Evolutionary conservation across 1,284 basidiomycete species (phyloP).

Genomic region (Singerocomus rubriflavus): DNA sequence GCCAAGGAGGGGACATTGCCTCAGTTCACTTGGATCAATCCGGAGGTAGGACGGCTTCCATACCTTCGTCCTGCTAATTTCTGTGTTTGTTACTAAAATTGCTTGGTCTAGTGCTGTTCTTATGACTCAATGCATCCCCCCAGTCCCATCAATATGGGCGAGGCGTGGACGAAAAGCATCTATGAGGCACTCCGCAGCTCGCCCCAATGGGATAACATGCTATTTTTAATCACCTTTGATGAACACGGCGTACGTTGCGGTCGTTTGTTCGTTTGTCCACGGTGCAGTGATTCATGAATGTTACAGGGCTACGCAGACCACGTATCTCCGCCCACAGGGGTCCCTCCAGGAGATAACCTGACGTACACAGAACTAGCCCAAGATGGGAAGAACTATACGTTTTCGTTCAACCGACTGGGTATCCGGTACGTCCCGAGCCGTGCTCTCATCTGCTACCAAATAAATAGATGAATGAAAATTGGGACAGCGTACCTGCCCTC

Average conservation of each 20-base stretch:
- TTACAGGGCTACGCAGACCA: constrained; percentile 25
- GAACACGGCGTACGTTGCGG: constrained; percentile 22
- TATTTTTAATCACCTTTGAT: constrained; percentile 27
- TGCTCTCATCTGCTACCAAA: neutral
- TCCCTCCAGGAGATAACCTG: constrained; percentile 23
- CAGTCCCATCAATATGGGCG: constrained; percentile 28
- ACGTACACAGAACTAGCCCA: constrained; percentile 25
- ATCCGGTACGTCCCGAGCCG: constrained; percentile 15
- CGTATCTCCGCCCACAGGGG: constrained; percentile 23
- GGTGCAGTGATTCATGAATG: neutral
- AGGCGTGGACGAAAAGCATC: constrained; percentile 22
- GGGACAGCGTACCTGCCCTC: constrained; percentile 18
- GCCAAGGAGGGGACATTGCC: constrained; percentile 25
- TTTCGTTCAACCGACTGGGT: constrained; percentile 26
- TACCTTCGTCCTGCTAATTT: neutral
- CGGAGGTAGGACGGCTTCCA: constrained; percentile 16
- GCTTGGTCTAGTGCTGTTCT: constrained; percentile 16
- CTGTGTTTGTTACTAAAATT: neutral
- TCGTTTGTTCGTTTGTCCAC: neutral
- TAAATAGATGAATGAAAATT: too few species aligned
- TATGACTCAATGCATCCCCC: constrained; percentile 30
- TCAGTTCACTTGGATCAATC: constrained; percentile 28
- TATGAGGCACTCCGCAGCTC: constrained; percentile 26
- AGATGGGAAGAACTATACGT: constrained; percentile 24
- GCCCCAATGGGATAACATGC: constrained; percentile 21